Evolutionary conservation across 208 protist species (phyloP).

Genomic region (Crithidia sp.): DNA sequence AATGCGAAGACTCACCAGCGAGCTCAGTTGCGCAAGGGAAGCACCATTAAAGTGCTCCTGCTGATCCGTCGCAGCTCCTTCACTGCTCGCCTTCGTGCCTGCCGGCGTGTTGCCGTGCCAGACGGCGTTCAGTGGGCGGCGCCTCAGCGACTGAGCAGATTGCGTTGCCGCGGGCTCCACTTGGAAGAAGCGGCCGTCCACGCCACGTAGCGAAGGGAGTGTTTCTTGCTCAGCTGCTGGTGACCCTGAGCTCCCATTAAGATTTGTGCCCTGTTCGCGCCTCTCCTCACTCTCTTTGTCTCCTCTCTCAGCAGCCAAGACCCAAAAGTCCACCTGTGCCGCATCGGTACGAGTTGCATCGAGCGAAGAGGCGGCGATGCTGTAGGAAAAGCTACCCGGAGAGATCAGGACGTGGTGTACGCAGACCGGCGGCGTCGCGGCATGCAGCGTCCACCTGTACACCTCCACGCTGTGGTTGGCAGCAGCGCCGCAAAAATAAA

Average conservation of each 20-base stretch:
- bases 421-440: constrained; percentile 7
- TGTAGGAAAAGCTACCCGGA: constrained; percentile 24
- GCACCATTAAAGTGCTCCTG: no score
- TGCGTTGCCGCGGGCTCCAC: neutral
- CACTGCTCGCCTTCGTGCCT: neutral
- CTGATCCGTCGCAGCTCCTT: no score
- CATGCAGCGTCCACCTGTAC: constrained; percentile 19
- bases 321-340: constrained; percentile 19
- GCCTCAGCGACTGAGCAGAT: neutral
- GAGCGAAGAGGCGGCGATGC: neutral
- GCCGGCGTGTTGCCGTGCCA: constrained; percentile 6
- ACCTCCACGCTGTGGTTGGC: constrained; percentile 24
- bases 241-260: no score
- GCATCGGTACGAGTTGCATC: neutral
- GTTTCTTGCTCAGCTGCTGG: no score
- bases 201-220: constrained; percentile 14
- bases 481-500: constrained; percentile 19
- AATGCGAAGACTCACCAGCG: constrained; percentile 14
- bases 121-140: constrained; percentile 16
- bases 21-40: neutral
- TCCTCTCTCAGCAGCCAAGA: constrained; percentile 9
- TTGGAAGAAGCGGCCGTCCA: constrained; percentile 19
- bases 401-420: constrained; percentile 28
- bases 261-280: no score
- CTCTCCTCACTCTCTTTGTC: no score